Conservation (phyloP, 2,329 filamentous ascomycete genomes). For the Colletotrichum orbiculare region DNA sequence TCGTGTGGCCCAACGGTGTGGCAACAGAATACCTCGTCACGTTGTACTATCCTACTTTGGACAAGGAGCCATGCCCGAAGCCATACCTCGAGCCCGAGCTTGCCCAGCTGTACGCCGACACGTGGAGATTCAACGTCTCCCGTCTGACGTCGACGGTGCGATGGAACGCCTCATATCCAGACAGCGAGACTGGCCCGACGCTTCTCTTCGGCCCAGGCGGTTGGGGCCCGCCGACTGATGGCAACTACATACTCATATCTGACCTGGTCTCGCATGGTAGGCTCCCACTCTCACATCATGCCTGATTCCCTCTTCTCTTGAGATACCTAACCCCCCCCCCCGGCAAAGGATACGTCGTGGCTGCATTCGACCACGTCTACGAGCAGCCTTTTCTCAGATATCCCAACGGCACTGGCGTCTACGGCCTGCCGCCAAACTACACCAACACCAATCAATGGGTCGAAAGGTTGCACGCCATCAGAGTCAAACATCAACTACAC, state of each 20-base stretch:
- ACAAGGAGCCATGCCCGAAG: slow-evolving; percentile 10
- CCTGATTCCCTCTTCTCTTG: neutral
- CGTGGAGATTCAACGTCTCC: slow-evolving; percentile 28
- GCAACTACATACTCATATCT: slow-evolving; percentile 25
- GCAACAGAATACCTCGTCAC: slow-evolving; percentile 35
- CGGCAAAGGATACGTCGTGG: slow-evolving; percentile 41
- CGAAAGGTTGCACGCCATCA: slow-evolving; percentile 34
- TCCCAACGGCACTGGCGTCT: slow-evolving; percentile 43
- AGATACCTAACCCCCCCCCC: neutral
- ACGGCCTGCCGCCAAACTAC: slow-evolving; percentile 32
- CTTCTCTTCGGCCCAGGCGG: slow-evolving; percentile 32
- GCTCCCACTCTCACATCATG: too few species aligned
- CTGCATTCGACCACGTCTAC: slow-evolving; percentile 43
- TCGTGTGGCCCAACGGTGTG: slow-evolving; percentile 22
- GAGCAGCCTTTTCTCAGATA: slow-evolving; percentile 44
- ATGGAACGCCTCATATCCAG: slow-evolving; percentile 27
- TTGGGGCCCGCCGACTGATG: slow-evolving; percentile 31
- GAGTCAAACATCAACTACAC: slow-evolving; percentile 38
- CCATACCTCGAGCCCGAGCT: slow-evolving; percentile 34
- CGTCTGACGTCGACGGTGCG: slow-evolving; percentile 29
- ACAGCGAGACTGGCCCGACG: slow-evolving; percentile 12
- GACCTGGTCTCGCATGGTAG: slow-evolving; percentile 34
- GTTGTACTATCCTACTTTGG: slow-evolving; percentile 34
- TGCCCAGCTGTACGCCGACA: slow-evolving; percentile 10
- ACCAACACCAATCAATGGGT: slow-evolving; percentile 22